phyloP scores from a whole-genome alignment of 2,329 filamentous ascomycete genomes.

The Akanthomyces muscarius region DNA sequence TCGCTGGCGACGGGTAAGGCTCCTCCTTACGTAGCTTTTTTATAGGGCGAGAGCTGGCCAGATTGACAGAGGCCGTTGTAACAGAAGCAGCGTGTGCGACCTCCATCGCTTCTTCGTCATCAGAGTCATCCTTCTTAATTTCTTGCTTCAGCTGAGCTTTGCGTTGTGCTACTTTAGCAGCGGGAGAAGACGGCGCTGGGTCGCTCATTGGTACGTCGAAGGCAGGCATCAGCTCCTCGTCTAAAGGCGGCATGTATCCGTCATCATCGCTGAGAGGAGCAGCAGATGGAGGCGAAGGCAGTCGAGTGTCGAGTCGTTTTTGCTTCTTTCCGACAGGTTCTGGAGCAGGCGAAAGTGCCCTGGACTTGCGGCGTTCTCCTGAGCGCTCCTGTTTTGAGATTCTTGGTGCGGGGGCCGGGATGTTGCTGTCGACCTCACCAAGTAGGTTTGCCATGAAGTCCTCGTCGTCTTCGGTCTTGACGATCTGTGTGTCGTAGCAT shows the following conservation, averaged over 20 bases:
- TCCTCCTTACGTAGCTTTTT: slow-evolving; percentile 69
- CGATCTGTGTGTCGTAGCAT: slow-evolving; percentile 44
- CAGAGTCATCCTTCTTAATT: slow-evolving; percentile 63
- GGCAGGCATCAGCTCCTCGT: slow-evolving; percentile 53
- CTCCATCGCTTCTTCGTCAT: slow-evolving; percentile 82
- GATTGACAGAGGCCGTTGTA: slow-evolving; percentile 71
- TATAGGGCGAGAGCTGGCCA: slow-evolving; percentile 68
- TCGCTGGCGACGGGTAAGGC: slow-evolving; percentile 65
- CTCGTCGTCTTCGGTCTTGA: slow-evolving; percentile 81
- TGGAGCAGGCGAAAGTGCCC: slow-evolving; percentile 72
- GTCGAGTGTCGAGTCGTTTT: slow-evolving; percentile 48
- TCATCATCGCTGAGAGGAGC: slow-evolving; percentile 49
- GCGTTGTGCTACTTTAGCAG: slow-evolving; percentile 71
- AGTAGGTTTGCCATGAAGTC: slow-evolving; percentile 82
- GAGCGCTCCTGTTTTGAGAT: slow-evolving; percentile 63
- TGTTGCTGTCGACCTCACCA: slow-evolving; percentile 80
- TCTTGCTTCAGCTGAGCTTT: slow-evolving; percentile 54
- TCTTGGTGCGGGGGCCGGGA: slow-evolving; percentile 50
- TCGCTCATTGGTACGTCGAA: slow-evolving; percentile 75
- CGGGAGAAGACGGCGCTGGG: slow-evolving; percentile 79
- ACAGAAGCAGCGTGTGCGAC: slow-evolving; percentile 72
- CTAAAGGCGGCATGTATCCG: slow-evolving; percentile 49
- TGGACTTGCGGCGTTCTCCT: slow-evolving; percentile 71
- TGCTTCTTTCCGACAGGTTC: slow-evolving; percentile 52
- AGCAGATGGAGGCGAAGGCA: slow-evolving; percentile 44